phyloP scores from a whole-genome alignment of 2,329 filamentous ascomycete genomes.

The Pseudogymnoascus sp. region DNA sequence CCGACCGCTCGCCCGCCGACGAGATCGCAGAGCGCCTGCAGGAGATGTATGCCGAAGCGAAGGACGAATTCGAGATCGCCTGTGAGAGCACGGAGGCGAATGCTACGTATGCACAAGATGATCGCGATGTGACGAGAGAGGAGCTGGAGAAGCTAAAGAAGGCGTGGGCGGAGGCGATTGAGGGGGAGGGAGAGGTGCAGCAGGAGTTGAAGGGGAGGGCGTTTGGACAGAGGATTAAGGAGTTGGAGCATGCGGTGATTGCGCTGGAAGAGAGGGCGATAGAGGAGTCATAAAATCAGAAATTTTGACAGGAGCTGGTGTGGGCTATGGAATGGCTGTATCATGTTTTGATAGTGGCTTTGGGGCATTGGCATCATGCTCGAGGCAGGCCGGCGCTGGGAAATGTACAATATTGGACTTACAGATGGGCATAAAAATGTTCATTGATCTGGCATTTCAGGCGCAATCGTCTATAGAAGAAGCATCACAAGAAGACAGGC shows the following conservation, averaged over 20 bases:
- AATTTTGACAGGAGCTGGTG: not conserved
- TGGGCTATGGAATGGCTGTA: not conserved
- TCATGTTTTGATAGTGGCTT: not conserved
- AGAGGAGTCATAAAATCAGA: not conserved
- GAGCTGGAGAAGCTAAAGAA: conserved; percentile 34
- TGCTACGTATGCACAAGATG: conserved; percentile 40
- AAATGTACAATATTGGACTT: not conserved
- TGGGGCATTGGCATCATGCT: not conserved
- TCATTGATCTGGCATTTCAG: conserved; percentile 7
- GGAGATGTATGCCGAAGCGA: conserved; percentile 36
- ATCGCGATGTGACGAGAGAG: conserved; percentile 39
- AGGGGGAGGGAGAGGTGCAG: conserved; percentile 30
- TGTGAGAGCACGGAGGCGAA: conserved; percentile 38
- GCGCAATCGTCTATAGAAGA: not conserved
- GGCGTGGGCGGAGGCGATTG: conserved; percentile 27
- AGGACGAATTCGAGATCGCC: conserved; percentile 44
- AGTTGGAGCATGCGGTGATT: conserved; percentile 39
- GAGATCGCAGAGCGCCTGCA: conserved; percentile 22
- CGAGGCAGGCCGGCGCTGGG: not conserved
- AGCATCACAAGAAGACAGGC: not conserved
- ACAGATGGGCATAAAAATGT: not conserved
- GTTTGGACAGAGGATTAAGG: conserved; percentile 39
- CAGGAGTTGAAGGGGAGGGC: conserved; percentile 37
- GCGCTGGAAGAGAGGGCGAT: conserved; percentile 21
- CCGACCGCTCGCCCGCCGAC: conserved; percentile 18